Evolutionary conservation across 1,284 basidiomycete species (phyloP).

Genomic region (Melampsora americana): DNA sequence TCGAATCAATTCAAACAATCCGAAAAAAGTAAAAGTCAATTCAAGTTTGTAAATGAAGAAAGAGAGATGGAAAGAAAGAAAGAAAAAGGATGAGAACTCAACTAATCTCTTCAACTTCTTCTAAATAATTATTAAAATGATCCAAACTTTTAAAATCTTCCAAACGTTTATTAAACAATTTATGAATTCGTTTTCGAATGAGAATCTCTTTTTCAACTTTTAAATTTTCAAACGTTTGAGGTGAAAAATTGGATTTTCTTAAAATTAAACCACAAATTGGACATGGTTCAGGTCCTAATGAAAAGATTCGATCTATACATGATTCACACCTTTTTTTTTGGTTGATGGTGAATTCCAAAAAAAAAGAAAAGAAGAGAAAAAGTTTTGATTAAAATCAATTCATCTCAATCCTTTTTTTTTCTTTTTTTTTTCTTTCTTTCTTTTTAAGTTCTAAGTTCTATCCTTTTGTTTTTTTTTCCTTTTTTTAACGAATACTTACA

Average conservation of each 20-base stretch:
- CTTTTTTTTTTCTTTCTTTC: too few species aligned
- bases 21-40: constrained; percentile 4
- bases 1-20: constrained; percentile 12
- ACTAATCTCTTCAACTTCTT: constrained; percentile 94
- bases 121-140: constrained; percentile 93
- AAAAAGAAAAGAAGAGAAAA: too few species aligned
- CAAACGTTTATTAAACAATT: constrained; percentile 87
- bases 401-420: too few species aligned
- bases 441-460: too few species aligned
- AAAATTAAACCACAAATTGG: constrained; percentile 87
- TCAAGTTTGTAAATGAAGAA: not conserved
- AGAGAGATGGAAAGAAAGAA: not conserved
- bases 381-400: not conserved
- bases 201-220: constrained; percentile 94
- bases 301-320: constrained; percentile 94
- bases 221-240: constrained; percentile 96
- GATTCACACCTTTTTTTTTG: constrained; percentile 86
- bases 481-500: constrained; percentile 64
- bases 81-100: constrained; percentile 52
- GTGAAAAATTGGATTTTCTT: constrained; percentile 86
- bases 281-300: constrained; percentile 91
- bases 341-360: constrained; percentile 46
- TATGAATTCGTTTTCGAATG: constrained; percentile 76
- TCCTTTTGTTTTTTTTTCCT: not conserved
- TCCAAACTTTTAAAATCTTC: constrained; percentile 81